phyloP scores from a whole-genome alignment of 2,329 filamentous ascomycete genomes.

The Graphilbum sp. region DNA sequence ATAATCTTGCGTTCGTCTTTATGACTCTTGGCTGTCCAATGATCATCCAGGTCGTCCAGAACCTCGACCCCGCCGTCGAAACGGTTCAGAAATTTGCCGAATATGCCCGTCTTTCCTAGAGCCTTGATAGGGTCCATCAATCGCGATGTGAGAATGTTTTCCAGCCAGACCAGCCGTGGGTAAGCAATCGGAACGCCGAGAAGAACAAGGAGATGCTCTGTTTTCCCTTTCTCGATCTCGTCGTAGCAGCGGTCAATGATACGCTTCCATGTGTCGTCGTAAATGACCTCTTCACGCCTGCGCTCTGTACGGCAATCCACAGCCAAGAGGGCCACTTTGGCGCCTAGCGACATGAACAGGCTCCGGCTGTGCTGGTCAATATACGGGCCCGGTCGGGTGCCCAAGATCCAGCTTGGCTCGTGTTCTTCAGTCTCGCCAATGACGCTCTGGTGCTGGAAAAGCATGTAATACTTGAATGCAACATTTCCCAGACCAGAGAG shows the following conservation, averaged over 20 bases:
- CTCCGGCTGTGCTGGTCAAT: slow-evolving; percentile 76
- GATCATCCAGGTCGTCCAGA: slow-evolving; percentile 81
- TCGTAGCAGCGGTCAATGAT: slow-evolving; percentile 73
- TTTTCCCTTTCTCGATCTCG: slow-evolving; percentile 69
- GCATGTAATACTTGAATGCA: slow-evolving; percentile 96
- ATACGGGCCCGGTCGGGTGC: slow-evolving; percentile 67
- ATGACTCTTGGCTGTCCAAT: slow-evolving; percentile 94
- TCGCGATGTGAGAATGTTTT: slow-evolving; percentile 64
- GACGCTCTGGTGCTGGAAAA: slow-evolving; percentile 93
- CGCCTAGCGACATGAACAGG: slow-evolving; percentile 69
- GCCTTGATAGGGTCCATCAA: slow-evolving; percentile 82
- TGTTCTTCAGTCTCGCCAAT: slow-evolving; percentile 61
- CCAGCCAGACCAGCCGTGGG: slow-evolving; percentile 57
- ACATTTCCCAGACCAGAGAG: slow-evolving; percentile 81
- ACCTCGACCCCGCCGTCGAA: slow-evolving; percentile 89
- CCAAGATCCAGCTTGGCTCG: slow-evolving; percentile 86
- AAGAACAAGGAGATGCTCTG: slow-evolving; percentile 78
- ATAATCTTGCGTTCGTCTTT: slow-evolving; percentile 78
- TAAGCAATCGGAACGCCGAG: slow-evolving; percentile 73
- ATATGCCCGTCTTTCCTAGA: slow-evolving; percentile 62
- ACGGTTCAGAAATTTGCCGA: slow-evolving; percentile 69
- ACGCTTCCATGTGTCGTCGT: slow-evolving; percentile 66
- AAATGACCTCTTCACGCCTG: slow-evolving; percentile 65
- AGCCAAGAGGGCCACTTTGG: slow-evolving; percentile 64
- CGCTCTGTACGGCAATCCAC: slow-evolving; percentile 86